Base-by-base conservation (phyloP, 2,329 filamentous ascomycete genomes). In the Chalaropsis ovoidea region DNA sequence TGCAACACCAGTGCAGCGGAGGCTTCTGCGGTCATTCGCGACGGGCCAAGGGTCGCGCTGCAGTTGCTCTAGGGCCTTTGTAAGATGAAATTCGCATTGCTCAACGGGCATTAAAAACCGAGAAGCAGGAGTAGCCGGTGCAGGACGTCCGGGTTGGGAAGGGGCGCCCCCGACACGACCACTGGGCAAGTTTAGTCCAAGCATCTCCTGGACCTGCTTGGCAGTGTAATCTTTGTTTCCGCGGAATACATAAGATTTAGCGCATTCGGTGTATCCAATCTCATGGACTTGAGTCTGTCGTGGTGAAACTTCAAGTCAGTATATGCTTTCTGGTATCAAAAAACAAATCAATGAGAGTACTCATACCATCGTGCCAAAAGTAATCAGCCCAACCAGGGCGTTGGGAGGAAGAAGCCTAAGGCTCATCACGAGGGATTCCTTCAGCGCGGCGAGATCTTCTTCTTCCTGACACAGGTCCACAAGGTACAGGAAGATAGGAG, bases 141-240 rank as follows among this genome's bases (percentile, higher is more conserved):
- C 82, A 70, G 85, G 82, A 49, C 87, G 85, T 62, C 90, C 85
- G 69, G 90, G 89, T 60, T 89, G 86, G 71, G 88, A 86, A 69
- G 85, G 84, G 69, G 86, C 86, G 76, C 88, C 84, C 10, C 63
- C 85, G 27, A 91, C 90, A 69, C 94, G 86, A 69, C 90, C 75
- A 43, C 85, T 85, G 27, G 88, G 80, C 22, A 87, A 83, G 61
- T 86, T 81, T 65, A 96, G 81, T 35, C 92, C 94, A 62, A 99
- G 86, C 94, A 99, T 99, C 73, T 99, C 94, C 76, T 97, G 93
- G n/a, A 99, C 91, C 75, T 97, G 92, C 78, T 97, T 97, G 64
- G 92, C 89, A n/a, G 86, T 83, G 76, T 99, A 99, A 73, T 99
- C 94, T 80, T 97, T 99, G 80, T 86, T 96, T 47, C 94, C 94